These are phyloP conservation scores for Phylloporus rhodoxanthus DNA, from an alignment of 768 basidiomycete species.

Conservation along the genomic window DNA sequence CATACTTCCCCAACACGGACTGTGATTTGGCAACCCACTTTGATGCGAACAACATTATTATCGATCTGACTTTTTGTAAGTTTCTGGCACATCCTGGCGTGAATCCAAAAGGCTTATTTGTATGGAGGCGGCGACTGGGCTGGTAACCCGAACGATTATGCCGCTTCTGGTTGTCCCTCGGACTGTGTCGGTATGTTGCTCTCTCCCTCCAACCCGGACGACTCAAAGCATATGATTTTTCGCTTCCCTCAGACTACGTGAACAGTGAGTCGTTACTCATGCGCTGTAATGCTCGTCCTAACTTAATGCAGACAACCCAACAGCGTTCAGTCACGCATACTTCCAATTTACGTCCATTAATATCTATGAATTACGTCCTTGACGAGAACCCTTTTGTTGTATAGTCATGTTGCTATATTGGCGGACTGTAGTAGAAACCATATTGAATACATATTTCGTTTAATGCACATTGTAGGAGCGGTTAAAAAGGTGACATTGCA, in stretches of 20 bases:
- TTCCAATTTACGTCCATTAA: slow-evolving; percentile 37
- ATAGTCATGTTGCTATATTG: neutral
- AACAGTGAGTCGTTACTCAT: slow-evolving; percentile 13
- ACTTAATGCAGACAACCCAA: slow-evolving; percentile 28
- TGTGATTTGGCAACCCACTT: slow-evolving; percentile 37
- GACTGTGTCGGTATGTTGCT: slow-evolving; percentile 23
- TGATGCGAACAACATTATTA: slow-evolving; percentile 30
- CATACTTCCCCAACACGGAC: slow-evolving; percentile 35
- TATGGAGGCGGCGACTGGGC: slow-evolving; percentile 29
- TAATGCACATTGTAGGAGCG: too few relatives aligned
- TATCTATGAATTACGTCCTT: slow-evolving; percentile 26
- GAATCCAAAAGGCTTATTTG: neutral
- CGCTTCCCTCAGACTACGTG: slow-evolving; percentile 20
- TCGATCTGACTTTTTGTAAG: slow-evolving; percentile 32
- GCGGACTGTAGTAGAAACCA: neutral
- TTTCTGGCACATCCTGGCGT: neutral
- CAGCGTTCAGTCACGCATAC: slow-evolving; percentile 38
- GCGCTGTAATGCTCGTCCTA: neutral
- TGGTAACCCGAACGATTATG: slow-evolving; percentile 22
- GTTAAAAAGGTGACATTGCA: too few relatives aligned
- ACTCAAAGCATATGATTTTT: neutral
- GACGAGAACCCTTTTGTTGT: neutral
- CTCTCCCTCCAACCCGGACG: neutral
- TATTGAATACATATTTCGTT: neutral
- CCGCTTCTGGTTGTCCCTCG: slow-evolving; percentile 28